A percentile compares a stretch with the other conserved stretches of the same genome.
phyloP scores from a whole-genome alignment of 805 yeast species.

The Saccharomyces mikatae region DNA sequence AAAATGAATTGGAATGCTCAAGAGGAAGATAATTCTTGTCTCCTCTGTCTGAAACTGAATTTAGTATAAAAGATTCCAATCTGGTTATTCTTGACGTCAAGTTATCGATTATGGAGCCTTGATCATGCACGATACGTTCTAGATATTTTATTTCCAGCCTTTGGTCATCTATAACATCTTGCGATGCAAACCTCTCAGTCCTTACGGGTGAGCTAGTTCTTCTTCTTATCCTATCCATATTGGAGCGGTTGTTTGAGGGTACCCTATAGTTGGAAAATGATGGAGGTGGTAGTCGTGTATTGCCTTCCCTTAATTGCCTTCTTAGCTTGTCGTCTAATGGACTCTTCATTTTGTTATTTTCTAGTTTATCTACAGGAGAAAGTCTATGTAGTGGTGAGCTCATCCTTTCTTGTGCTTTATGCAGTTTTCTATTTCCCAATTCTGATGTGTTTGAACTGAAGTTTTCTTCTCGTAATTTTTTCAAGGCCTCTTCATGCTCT shows the following conservation, averaged over 20 bases:
- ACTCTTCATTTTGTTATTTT: background rate
- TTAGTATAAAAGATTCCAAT: background rate
- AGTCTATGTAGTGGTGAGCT: background rate
- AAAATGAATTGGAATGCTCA: background rate
- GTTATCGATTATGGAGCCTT: background rate
- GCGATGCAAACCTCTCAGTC: background rate
- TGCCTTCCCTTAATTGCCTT: conserved; percentile 3
- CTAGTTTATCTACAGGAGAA: background rate
- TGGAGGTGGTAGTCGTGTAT: background rate
- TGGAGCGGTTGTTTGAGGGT: background rate
- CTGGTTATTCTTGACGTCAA: background rate
- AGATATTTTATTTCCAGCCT: background rate
- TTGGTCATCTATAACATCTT: background rate
- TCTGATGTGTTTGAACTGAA: background rate
- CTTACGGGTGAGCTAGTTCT: background rate
- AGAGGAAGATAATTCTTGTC: background rate
- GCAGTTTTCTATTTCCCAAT: background rate
- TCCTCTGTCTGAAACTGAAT: background rate
- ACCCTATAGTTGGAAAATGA: background rate
- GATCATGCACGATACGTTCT: background rate
- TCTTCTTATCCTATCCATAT: background rate
- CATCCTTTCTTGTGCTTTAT: background rate
- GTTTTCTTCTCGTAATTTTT: background rate
- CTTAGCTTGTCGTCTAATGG: conserved; percentile 5
- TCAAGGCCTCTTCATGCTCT: background rate